Evolutionary conservation across 257 asterid genomes (phyloP).

Genomic region (Gentiana straminea): DNA sequence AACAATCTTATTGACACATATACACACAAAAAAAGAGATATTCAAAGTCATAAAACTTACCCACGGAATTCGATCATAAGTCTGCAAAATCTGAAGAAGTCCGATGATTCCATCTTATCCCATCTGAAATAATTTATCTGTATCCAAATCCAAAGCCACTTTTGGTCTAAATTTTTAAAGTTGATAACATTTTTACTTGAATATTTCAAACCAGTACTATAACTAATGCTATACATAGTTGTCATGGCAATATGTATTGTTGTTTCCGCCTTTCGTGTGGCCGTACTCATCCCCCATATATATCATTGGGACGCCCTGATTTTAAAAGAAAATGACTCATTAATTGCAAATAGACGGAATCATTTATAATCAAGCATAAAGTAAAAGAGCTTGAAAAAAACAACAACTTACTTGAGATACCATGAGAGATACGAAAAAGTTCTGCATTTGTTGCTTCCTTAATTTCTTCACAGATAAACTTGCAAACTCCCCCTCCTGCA

Average conservation of each 20-base stretch:
- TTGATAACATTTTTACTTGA: neutral
- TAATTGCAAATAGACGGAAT: constrained; percentile 1
- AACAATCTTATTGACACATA: constrained; percentile 3
- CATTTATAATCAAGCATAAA: neutral
- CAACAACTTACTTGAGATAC: constrained; percentile 73
- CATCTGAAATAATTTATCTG: constrained; percentile 91
- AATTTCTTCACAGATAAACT: constrained; percentile 63
- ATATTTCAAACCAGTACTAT: neutral
- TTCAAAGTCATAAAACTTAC: constrained; percentile 22
- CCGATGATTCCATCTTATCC: constrained; percentile 84
- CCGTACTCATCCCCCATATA: constrained; percentile 97
- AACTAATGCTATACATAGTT: constrained; percentile 44
- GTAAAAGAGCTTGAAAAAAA: neutral
- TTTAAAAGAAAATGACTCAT: constrained; percentile 9
- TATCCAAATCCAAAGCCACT: constrained; percentile 15
- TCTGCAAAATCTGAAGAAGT: constrained; percentile 77
- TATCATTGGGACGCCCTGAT: constrained; percentile 95
- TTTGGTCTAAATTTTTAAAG: neutral
- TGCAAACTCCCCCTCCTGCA: constrained; percentile 89
- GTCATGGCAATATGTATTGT: constrained; percentile 94
- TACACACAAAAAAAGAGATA: neutral
- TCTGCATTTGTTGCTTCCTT: constrained; percentile 88
- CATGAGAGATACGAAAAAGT: constrained; percentile 87
- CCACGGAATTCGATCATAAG: constrained; percentile 58
- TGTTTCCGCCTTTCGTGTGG: constrained; percentile 97